A percentile compares a stretch with the other conserved stretches of the same genome.
Conservation (phyloP, 345 rosid species). For the Isatis tinctoria region DNA sequence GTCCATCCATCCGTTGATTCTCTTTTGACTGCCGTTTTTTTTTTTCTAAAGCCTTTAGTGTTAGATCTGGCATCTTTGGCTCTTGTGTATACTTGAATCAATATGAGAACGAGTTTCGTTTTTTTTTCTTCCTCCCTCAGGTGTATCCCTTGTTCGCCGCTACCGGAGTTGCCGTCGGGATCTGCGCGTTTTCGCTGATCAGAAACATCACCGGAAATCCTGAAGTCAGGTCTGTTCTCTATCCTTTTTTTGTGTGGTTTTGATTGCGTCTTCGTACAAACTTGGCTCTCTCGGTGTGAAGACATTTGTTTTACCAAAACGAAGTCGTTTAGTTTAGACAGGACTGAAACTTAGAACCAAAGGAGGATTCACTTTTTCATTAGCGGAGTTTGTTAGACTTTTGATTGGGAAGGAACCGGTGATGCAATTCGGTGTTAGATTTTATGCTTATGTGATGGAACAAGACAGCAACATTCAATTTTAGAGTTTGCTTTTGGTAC, state of each 20-base stretch:
- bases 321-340: not conserved
- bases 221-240: slow-evolving; percentile 73
- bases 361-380: too few species aligned
- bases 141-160: slow-evolving; percentile 95
- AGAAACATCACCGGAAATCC: slow-evolving; percentile 90
- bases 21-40: not conserved
- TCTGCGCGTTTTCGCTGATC: slow-evolving; percentile 73
- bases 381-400: not conserved
- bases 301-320: not conserved
- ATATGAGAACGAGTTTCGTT: not conserved
- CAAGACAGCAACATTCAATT: not conserved
- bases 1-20: not conserved
- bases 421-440: not conserved
- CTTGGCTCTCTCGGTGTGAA: not conserved
- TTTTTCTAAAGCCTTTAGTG: not conserved
- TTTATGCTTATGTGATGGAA: not conserved
- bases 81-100: not conserved
- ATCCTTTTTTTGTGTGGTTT: not conserved
- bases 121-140: slow-evolving; percentile 17
- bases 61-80: slow-evolving; percentile 10
- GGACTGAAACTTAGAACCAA: not conserved
- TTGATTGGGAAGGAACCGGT: not conserved
- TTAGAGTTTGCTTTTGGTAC: not conserved
- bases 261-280: not conserved
- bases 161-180: slow-evolving; percentile 82